Evolutionary conservation across 2,329 filamentous ascomycete genomes (phyloP).

Genomic region (Neonectria magnoliae): DNA sequence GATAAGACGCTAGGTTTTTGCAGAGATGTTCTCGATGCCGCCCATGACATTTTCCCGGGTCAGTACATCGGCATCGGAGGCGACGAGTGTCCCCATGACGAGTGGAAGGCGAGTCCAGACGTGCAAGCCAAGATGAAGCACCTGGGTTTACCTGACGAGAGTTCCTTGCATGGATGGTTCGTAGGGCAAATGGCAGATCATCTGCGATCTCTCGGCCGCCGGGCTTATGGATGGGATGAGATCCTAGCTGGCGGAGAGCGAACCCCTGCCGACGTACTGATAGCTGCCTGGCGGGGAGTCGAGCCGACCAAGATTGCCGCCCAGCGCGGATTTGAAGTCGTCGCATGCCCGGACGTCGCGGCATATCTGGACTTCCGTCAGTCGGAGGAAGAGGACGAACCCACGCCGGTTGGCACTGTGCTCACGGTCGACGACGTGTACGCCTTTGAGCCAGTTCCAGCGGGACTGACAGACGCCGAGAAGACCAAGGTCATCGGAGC

Average conservation of each 20-base stretch:
- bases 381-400: constrained; percentile 29
- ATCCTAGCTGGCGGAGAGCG: constrained; percentile 23
- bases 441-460: constrained; percentile 23
- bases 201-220: constrained; percentile 22
- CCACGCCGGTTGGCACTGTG: constrained; percentile 25
- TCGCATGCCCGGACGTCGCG: constrained; percentile 28
- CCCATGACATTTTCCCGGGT: constrained; percentile 28
- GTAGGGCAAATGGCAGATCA: constrained; percentile 28
- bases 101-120: constrained; percentile 25
- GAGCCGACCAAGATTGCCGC: constrained; percentile 27
- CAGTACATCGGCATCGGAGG: constrained; percentile 28
- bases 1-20: constrained; percentile 29
- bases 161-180: constrained; percentile 30
- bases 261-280: constrained; percentile 16
- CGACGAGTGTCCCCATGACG: constrained; percentile 32
- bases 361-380: constrained; percentile 32
- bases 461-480: constrained; percentile 18
- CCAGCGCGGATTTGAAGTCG: constrained; percentile 28
- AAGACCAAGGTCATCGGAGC: constrained; percentile 24
- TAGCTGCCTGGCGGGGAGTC: constrained; percentile 30
- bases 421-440: constrained; percentile 28
- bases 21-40: constrained; percentile 25
- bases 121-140: constrained; percentile 21
- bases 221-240: constrained; percentile 32
- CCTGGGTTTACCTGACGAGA: constrained; percentile 26